phyloP scores from a whole-genome alignment of 2,329 filamentous ascomycete species.

The Xylaria sp. region DNA sequence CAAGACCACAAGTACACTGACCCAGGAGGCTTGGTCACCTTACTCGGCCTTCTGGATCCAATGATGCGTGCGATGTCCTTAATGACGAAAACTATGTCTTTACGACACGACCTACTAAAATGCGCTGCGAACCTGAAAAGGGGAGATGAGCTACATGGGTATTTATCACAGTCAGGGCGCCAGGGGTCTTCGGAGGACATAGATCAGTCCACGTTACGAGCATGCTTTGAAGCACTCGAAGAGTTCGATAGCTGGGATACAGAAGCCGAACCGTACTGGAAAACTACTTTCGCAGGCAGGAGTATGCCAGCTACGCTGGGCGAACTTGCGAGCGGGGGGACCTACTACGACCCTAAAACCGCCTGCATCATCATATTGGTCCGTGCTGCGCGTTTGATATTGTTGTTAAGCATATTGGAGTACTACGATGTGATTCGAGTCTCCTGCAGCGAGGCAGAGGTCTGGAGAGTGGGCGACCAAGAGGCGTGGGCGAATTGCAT shows the following conservation, averaged over 20 bases:
- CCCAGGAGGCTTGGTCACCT: constrained; percentile 31
- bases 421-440: constrained; percentile 31
- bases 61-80: constrained; percentile 38
- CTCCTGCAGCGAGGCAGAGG: constrained; percentile 4
- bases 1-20: constrained; percentile 36
- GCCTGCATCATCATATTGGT: constrained; percentile 38
- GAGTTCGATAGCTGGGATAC: constrained; percentile 37
- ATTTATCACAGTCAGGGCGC: not conserved
- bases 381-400: constrained; percentile 31
- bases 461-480: constrained; percentile 27
- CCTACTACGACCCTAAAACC: constrained; percentile 34
- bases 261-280: constrained; percentile 34
- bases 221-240: constrained; percentile 32
- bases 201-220: constrained; percentile 26
- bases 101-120: constrained; percentile 30
- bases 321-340: constrained; percentile 11
- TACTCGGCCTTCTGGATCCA: constrained; percentile 27
- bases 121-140: not conserved
- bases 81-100: constrained; percentile 29
- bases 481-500: constrained; percentile 33
- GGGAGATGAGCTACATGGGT: not conserved
- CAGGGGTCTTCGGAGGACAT: not conserved
- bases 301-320: constrained; percentile 34
- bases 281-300: constrained; percentile 25
- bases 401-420: constrained; percentile 37